Conservation (phyloP, 305 asterid genomes). For the Galium porrigens region DNA sequence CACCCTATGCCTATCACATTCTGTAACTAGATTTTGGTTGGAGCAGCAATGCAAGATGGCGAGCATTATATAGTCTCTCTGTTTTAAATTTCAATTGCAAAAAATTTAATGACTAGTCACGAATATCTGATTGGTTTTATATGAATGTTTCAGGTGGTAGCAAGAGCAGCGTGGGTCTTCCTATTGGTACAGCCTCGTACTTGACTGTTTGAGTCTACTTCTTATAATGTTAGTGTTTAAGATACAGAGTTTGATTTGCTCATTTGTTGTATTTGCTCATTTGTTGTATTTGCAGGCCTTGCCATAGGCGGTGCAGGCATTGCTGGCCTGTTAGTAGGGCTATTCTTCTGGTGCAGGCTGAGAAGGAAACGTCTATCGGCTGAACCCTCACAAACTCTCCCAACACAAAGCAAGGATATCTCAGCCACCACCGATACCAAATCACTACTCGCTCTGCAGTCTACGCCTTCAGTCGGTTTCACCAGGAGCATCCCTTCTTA, state of each 20-base stretch:
- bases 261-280: conserved; percentile 18
- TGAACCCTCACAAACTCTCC: conserved; percentile 17
- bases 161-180: not conserved
- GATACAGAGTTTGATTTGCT: conserved; percentile 3
- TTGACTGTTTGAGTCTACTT: not conserved
- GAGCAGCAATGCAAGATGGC: not conserved
- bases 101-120: not conserved
- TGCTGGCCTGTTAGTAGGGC: conserved; percentile 43
- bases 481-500: conserved; percentile 50
- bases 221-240: conserved; percentile 4
- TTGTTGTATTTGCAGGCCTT: conserved; percentile 32
- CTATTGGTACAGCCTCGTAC: conserved; percentile 5
- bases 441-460: conserved; percentile 23
- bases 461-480: conserved; percentile 24
- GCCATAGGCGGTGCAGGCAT: conserved; percentile 45
- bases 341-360: conserved; percentile 41
- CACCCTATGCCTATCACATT: not conserved
- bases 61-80: not conserved
- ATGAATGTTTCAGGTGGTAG: conserved; percentile 25
- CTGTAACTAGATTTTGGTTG: not conserved
- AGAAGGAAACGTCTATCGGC: conserved; percentile 30
- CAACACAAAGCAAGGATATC: conserved; percentile 29
- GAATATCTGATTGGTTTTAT: not conserved
- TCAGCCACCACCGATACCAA: conserved; percentile 31
- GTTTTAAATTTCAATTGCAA: not conserved